These are phyloP conservation scores for Leucocoprinus sp. DNA, from an alignment of 768 basidiomycete species.

Conservation along the genomic window DNA sequence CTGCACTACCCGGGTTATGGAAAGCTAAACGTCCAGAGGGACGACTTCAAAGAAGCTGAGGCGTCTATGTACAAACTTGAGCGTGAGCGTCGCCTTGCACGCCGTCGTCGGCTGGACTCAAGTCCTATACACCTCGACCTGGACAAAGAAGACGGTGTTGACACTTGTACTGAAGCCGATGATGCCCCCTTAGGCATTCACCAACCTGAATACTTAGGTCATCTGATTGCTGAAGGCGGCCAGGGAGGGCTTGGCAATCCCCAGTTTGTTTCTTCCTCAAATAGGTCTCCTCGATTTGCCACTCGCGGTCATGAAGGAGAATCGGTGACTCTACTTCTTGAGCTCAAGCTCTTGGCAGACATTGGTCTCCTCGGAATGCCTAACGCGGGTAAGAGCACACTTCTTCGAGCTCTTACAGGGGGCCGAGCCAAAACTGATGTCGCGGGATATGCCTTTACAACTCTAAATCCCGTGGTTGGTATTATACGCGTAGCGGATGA, in stretches of 20 bases:
- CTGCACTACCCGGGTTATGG: slow-evolving; percentile 68
- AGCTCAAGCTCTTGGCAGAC: slow-evolving; percentile 91
- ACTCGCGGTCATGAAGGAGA: slow-evolving; percentile 73
- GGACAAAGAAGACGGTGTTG: slow-evolving; percentile 38
- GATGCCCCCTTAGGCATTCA: slow-evolving; percentile 61
- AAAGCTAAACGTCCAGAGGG: slow-evolving; percentile 54
- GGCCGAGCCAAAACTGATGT: slow-evolving; percentile 79
- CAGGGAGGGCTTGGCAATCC: slow-evolving; percentile 84
- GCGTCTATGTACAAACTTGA: slow-evolving; percentile 50
- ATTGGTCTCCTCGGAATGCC: slow-evolving; percentile 96
- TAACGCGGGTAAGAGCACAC: slow-evolving; percentile 89
- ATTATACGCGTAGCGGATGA: slow-evolving; percentile 80
- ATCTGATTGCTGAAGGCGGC: slow-evolving; percentile 72
- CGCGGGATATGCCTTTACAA: slow-evolving; percentile 91
- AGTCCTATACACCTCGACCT: slow-evolving; percentile 54
- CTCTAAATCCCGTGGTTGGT: slow-evolving; percentile 88
- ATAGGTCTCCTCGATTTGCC: slow-evolving; percentile 82
- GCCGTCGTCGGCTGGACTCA: slow-evolving; percentile 31
- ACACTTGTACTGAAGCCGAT: slow-evolving; percentile 21
- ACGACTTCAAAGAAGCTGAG: slow-evolving; percentile 69
- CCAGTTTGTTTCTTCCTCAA: slow-evolving; percentile 59
- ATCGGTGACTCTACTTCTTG: slow-evolving; percentile 73
- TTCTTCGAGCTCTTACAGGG: slow-evolving; percentile 83
- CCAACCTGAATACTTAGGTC: slow-evolving; percentile 44
- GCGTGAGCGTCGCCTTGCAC: slow-evolving; percentile 43